These are phyloP conservation scores for Mycosphaerella arachidis DNA, from an alignment of 2,329 filamentous ascomycete species.

Conservation along the genomic window DNA sequence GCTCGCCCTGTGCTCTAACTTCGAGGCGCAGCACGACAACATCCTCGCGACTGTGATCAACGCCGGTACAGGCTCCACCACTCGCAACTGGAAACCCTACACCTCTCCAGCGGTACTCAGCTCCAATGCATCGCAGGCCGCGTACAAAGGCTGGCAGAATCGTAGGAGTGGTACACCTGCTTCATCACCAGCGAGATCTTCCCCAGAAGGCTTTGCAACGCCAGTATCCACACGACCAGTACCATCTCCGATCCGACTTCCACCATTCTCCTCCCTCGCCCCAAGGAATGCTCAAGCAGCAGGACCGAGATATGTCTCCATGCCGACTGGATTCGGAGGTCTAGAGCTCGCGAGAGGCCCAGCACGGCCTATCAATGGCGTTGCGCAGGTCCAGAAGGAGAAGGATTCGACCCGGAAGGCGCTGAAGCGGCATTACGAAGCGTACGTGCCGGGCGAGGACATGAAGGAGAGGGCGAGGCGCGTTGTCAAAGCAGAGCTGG, in stretches of 20 bases:
- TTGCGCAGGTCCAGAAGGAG: neutral
- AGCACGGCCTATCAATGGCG: neutral
- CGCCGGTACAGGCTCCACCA: neutral
- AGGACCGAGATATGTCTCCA: neutral
- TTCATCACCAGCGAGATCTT: neutral
- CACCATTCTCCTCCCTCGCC: neutral
- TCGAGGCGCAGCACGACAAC: neutral
- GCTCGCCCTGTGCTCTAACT: neutral
- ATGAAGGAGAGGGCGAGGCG: neutral
- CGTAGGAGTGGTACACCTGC: neutral
- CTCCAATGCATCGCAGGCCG: neutral
- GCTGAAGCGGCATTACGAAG: neutral
- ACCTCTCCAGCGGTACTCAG: neutral
- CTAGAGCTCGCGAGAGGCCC: neutral
- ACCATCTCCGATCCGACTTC: neutral
- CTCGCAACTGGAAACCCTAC: neutral
- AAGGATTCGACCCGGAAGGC: neutral
- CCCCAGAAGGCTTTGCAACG: neutral
- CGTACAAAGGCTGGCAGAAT: neutral
- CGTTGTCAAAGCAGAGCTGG: neutral
- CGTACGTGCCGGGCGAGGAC: neutral
- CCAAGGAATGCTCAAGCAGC: neutral
- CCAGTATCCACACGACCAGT: no score
- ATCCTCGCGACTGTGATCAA: neutral
- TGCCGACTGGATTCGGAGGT: neutral